Conservation (phyloP, 495 filamentous ascomycete genomes). For the Aspergillus taichungensis region DNA sequence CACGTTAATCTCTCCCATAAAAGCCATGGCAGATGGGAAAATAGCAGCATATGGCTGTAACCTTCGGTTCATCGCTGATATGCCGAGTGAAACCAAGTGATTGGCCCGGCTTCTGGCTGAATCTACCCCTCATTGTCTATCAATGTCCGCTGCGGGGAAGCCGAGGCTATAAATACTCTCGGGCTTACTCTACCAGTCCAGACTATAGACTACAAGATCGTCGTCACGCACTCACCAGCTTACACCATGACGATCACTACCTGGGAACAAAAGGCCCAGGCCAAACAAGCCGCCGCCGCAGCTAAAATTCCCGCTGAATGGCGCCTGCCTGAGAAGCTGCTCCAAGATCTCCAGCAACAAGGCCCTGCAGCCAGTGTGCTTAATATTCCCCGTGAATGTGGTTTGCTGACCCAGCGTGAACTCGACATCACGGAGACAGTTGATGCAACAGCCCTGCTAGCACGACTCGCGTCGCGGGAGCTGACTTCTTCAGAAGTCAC, state of each 20-base stretch:
- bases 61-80: too few relatives aligned
- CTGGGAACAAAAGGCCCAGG: constrained; percentile 16
- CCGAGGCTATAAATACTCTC: too few relatives aligned
- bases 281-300: constrained; percentile 29
- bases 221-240: neutral
- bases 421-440: constrained; percentile 45
- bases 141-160: too few relatives aligned
- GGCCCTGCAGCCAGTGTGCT: constrained; percentile 16
- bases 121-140: too few relatives aligned
- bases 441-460: constrained; percentile 35
- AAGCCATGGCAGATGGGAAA: too few relatives aligned
- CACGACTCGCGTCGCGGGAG: constrained; percentile 17
- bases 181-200: too few relatives aligned
- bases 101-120: too few relatives aligned
- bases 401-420: constrained; percentile 41
- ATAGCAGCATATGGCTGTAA: too few relatives aligned
- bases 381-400: constrained; percentile 28
- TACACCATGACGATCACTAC: constrained; percentile 9
- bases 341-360: constrained; percentile 3
- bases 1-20: too few relatives aligned
- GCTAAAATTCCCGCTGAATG: constrained; percentile 38
- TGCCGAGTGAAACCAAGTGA: too few relatives aligned
- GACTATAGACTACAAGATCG: neutral
- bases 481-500: constrained; percentile 43
- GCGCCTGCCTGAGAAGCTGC: constrained; percentile 17